phyloP scores from a whole-genome alignment of 768 basidiomycete genomes.

The Boletus sp. region DNA sequence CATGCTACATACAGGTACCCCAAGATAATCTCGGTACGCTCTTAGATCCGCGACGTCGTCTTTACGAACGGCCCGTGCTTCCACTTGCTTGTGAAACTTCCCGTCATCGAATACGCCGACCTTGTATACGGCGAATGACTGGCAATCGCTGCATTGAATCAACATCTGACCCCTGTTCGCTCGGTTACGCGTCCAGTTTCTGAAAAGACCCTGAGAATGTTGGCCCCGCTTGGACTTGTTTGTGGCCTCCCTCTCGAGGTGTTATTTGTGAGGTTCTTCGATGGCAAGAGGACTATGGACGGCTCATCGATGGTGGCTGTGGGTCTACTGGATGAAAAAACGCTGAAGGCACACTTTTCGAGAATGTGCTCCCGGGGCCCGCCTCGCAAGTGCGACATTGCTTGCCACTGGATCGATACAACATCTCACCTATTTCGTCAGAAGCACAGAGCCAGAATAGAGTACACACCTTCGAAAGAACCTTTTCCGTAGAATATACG shows the following conservation, averaged over 20 bases:
- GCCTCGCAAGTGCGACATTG: neutral
- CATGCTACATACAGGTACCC: slow-evolving; percentile 21
- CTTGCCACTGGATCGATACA: neutral
- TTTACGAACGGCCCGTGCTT: slow-evolving; percentile 7
- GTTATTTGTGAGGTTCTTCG: too few species aligned
- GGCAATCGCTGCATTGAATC: slow-evolving; percentile 11
- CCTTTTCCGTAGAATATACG: slow-evolving; percentile 11
- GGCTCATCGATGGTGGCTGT: slow-evolving; percentile 5
- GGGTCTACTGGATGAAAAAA: neutral
- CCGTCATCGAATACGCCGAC: slow-evolving; percentile 17
- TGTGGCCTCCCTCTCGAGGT: neutral
- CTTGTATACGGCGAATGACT: slow-evolving; percentile 19
- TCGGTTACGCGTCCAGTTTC: slow-evolving; percentile 51
- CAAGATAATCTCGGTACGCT: slow-evolving; percentile 30
- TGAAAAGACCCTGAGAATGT: slow-evolving; percentile 50
- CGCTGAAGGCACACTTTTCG: neutral
- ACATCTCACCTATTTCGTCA: slow-evolving; percentile 19
- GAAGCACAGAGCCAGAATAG: slow-evolving; percentile 7
- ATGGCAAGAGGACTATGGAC: neutral
- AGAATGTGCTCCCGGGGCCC: neutral
- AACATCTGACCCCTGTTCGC: slow-evolving; percentile 36
- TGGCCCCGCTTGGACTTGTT: slow-evolving; percentile 24
- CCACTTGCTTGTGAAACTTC: slow-evolving; percentile 12
- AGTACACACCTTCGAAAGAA: slow-evolving; percentile 9
- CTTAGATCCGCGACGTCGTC: slow-evolving; percentile 10